Base-by-base conservation (phyloP, 1,139 yeast species). In the Waltiozyma sp. region DNA sequence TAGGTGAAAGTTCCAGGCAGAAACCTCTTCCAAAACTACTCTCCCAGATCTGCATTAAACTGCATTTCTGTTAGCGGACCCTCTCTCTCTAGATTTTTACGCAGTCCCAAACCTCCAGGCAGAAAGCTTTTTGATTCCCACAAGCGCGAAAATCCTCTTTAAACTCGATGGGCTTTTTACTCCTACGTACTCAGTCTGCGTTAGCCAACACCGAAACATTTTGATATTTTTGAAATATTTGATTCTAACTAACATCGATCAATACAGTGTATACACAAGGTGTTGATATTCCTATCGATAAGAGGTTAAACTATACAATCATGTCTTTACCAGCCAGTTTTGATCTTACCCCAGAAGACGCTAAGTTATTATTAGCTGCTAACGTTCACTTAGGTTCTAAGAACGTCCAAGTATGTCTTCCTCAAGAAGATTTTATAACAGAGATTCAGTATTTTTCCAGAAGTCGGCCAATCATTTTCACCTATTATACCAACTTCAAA, bases 341-440 rank as follows among this genome's bases (percentile, higher is more conserved):
- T 75, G 91, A 67, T 62, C 79, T 80, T 72, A 81, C 96, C 72
- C 89, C 93, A 75, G 96, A 89, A 78, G 98, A 91, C 77, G 95
- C 96, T 78, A 93, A 91, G 82, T 87, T 91, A 72, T 83, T 93
- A 76, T 83, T 93, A 77, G 97, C 99, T 71, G 99, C 99, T 72
- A 91, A 91, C 87, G 91, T 84, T 66, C 99, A 93, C 82, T 85
- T 91, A 73, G 99, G 99, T 72, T 82, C 97, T 70, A 91, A 91
- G 88, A 93, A 93, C 87, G 95, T 91, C 70, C 96, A 91, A 78
- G 93, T 81, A 79, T 73, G 86, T 77, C 35, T 31, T 24, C 19
- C 16, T 14, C 19, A 14, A 15, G 18, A 11, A n/a, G 38, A 5
- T 14, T 18, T n/a, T 6, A 5, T 14, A 16, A 10, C 36, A 18